Conservation (phyloP, 768 basidiomycete genomes). For the Royoungia palumana region DNA sequence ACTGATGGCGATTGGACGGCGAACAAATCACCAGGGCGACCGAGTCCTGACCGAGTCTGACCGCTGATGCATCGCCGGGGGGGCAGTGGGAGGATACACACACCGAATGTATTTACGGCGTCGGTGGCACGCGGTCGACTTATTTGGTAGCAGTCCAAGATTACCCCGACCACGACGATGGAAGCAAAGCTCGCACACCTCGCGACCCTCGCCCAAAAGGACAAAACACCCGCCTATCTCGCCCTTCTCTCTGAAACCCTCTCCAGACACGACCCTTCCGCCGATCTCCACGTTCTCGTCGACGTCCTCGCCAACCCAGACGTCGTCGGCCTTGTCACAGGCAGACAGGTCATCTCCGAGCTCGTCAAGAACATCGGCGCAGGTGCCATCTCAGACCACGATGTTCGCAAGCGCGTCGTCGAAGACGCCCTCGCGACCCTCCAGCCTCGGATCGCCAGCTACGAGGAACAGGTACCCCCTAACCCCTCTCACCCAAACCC, state of each 20-base stretch:
- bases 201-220: constrained; percentile 69
- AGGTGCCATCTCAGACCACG: constrained; percentile 49
- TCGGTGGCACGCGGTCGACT: too few relatives aligned
- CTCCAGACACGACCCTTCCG: constrained; percentile 44
- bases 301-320: constrained; percentile 83
- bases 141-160: background rate
- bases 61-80: too few relatives aligned
- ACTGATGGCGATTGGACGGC: background rate
- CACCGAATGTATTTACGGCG: too few relatives aligned
- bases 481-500: background rate
- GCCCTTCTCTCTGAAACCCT: constrained; percentile 66
- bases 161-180: too few relatives aligned
- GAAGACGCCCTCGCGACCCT: constrained; percentile 68
- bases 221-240: constrained; percentile 75
- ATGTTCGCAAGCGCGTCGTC: constrained; percentile 67
- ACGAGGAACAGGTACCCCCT: constrained; percentile 77
- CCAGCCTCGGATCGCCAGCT: constrained; percentile 81
- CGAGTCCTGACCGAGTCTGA: background rate
- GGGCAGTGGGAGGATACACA: too few relatives aligned
- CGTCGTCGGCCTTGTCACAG: constrained; percentile 78
- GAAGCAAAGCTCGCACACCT: constrained; percentile 64
- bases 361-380: constrained; percentile 68
- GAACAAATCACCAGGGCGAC: constrained; percentile 29
- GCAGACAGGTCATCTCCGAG: constrained; percentile 82
- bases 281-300: constrained; percentile 68